These are phyloP conservation scores for Croton laevigatus DNA, from an alignment of 441 rosid species.

Conservation along the genomic window DNA sequence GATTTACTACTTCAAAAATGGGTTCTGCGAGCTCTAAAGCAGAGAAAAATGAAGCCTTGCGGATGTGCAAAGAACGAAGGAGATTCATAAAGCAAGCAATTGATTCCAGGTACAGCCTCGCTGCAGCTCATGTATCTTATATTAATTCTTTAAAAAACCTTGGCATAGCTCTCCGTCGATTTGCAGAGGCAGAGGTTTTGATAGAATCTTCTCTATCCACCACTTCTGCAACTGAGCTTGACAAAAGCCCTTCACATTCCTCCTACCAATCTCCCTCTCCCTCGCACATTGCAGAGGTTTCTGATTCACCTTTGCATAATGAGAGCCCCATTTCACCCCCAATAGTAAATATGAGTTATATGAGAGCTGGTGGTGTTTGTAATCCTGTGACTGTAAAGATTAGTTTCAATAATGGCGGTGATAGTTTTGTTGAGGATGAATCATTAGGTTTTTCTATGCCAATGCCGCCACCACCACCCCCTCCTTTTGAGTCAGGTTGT, in stretches of 20 bases:
- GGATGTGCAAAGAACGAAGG: conserved; percentile 72
- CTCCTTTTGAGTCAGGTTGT: conserved; percentile 46
- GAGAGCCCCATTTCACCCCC: conserved; percentile 40
- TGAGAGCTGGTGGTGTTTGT: conserved; percentile 38
- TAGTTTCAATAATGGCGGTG: conserved; percentile 35
- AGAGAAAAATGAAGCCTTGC: conserved; percentile 58
- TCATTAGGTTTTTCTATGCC: conserved; percentile 39
- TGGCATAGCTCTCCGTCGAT: conserved; percentile 72
- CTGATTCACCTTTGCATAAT: conserved; percentile 59
- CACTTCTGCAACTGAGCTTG: conserved; percentile 65
- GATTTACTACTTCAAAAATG: conserved; percentile 39
- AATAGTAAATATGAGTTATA: conserved; percentile 46
- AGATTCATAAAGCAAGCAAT: conserved; percentile 71
- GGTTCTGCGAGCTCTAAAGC: conserved; percentile 71
- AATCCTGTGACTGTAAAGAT: conserved; percentile 55
- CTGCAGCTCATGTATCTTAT: conserved; percentile 91
- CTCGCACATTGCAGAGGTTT: conserved; percentile 43
- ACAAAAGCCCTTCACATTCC: conserved; percentile 70
- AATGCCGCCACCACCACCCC: conserved; percentile 54
- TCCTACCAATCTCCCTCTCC: conserved; percentile 72
- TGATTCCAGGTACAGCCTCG: conserved; percentile 74
- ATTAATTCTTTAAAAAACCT: conserved; percentile 65
- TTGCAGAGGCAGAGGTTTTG: conserved; percentile 64
- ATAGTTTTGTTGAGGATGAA: conserved; percentile 44
- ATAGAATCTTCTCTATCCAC: conserved; percentile 62